Base-by-base conservation (phyloP, 768 basidiomycete species). In the Tephrocybe sp. region DNA sequence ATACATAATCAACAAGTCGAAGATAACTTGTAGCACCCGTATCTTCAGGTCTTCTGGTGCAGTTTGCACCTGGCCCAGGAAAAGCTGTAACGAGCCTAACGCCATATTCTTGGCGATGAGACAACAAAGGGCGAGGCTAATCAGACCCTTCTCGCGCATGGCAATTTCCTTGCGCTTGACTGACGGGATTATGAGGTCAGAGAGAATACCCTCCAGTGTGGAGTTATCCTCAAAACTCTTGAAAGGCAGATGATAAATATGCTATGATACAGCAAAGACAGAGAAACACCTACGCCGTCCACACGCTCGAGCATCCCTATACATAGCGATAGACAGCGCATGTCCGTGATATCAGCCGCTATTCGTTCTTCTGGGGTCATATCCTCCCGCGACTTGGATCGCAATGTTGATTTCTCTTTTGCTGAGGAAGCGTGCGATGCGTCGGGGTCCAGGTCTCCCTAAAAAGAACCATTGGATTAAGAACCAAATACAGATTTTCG, bases 271-370 rank as follows among this genome's bases (percentile, higher is more conserved):
- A 27, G 6, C 39, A 42, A 40, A 47, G 16, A 16, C 16, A 27
- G 8, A 27, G 76, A 65, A 37, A 16, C 25, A 74, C 88, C 38
- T 59, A 95, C 94, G 10, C 92, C 84, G 57, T 94, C 84, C 15
- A 97, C 91, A 11, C 93, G 81, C 68, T 97, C 93, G 3, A 97
- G 75, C 77, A 95, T 84, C 0, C 86, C 88, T 33, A 87, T 91
- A 55, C 90, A 91, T 13, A 97, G 72, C 12, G 82, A 73, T 29
- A 98, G 68, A 60, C 92, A 95, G 4, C 94, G 76, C 54, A 94
- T 56, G 56, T 98, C 93, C 15, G 83, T 81, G 18, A 84, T 64
- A 48, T 92, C 91, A 18, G 78, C 79, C 19, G 76, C 73, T 22
- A 71, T 71, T 47, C 77, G 78, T 62, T 89, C 87, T 59, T 88